These are phyloP conservation scores for Trichoderma lentiforme DNA, from an alignment of 2,329 filamentous ascomycete species.

Conservation along the genomic window DNA sequence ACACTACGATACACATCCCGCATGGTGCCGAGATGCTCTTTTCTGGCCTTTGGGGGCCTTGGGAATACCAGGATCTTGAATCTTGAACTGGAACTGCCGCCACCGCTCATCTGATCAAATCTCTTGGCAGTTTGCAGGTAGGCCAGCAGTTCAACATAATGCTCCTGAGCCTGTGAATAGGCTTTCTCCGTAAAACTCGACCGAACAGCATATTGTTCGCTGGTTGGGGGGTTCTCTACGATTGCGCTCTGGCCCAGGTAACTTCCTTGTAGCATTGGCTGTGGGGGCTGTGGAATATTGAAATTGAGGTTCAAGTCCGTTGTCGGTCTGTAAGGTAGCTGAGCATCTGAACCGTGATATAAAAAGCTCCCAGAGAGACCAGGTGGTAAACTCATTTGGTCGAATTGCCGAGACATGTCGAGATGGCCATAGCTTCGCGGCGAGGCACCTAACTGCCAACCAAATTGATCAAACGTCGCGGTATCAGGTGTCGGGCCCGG, in stretches of 20 bases:
- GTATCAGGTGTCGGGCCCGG: slow-evolving; percentile 32
- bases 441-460: slow-evolving; percentile 17
- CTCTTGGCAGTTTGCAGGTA: slow-evolving; percentile 61
- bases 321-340: background rate
- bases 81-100: slow-evolving; percentile 36
- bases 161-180: slow-evolving; percentile 65
- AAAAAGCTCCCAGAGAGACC: background rate
- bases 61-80: slow-evolving; percentile 55
- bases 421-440: slow-evolving; percentile 16
- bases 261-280: background rate
- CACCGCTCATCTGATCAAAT: slow-evolving; percentile 38
- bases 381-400: background rate
- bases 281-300: background rate
- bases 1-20: background rate
- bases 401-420: background rate
- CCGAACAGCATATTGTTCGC: slow-evolving; percentile 16
- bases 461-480: slow-evolving; percentile 29
- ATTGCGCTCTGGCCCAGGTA: background rate
- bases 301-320: background rate
- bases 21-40: background rate
- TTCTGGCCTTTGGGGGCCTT: slow-evolving; percentile 43
- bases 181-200: slow-evolving; percentile 63
- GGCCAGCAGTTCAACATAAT: slow-evolving; percentile 68
- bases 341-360: background rate
- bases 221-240: background rate